Evolutionary conservation across 257 asterid species (phyloP), one percentile per base, ranked within the genome.

Genomic region (Nicotiana otophora): DNA sequence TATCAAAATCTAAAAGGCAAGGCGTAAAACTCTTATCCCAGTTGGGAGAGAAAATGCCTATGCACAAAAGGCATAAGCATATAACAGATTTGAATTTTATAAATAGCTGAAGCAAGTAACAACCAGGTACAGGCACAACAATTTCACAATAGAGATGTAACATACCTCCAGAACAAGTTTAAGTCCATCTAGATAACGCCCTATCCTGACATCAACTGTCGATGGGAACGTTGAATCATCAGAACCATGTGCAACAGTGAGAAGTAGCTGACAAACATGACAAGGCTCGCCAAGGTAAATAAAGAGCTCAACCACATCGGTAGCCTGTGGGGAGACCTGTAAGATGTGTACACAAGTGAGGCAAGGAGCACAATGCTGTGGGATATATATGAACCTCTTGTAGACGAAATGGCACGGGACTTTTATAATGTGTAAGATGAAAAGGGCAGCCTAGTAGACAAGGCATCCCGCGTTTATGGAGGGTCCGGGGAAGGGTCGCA

Each of bases 181-280:
- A 74, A 96, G 98, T 81, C 94, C 95, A 88, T 96, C 99, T 86
- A 96, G 85, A 87, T 84, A 84, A 81, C 93, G 92, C 75, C 99
- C 99, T 3, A 93, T 94, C 87, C 98, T 96, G 88, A 96, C 97
- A 88, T 94, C 99, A 87, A 94, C 95, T 57, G 95, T 93, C 78
- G 98, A 90, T 84, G 99, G 98, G 85, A 89, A 92, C 63, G 98
- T 93, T 76, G 98, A 88, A 93, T 96, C 99, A 93, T 96, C 99
- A 84, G 95, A 92, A 81, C 98, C 99, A 89, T 96, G 99, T 5
- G 96, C 92, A 84, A 93, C 81, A 61, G 98, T 94, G 82, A 96
- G 96, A 91, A 96, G 99, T 86, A 96, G 93, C 87, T 96, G 97
- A 82, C 92, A 89, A 81, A 90, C 97, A 91, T 96, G 99, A 86